phyloP scores from a whole-genome alignment of 768 basidiomycete genomes.

The Dendrothele bispora region DNA sequence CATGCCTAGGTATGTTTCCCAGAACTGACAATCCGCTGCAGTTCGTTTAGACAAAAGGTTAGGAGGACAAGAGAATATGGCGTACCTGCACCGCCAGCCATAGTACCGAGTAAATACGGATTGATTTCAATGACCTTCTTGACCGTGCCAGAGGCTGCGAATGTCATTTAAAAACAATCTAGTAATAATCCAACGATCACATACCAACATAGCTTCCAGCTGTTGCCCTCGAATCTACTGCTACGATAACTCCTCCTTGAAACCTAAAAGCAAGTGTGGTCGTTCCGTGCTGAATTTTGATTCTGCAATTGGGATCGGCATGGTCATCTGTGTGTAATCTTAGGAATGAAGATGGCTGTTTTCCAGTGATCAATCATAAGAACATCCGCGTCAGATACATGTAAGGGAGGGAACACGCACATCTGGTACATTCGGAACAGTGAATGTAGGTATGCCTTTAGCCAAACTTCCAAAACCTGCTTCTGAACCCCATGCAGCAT shows the following conservation, averaged over 20 bases:
- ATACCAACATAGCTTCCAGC: slow-evolving; percentile 95
- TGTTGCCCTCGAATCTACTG: slow-evolving; percentile 97
- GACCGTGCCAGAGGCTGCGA: slow-evolving; percentile 88
- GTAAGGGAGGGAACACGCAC: slow-evolving; percentile 48
- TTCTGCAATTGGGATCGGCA: slow-evolving; percentile 90
- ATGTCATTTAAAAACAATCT: slow-evolving; percentile 6
- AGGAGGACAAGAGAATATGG: slow-evolving; percentile 16
- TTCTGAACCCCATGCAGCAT: slow-evolving; percentile 78
- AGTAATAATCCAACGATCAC: slow-evolving; percentile 20
- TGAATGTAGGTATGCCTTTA: slow-evolving; percentile 71
- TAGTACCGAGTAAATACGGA: slow-evolving; percentile 96
- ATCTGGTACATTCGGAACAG: slow-evolving; percentile 71
- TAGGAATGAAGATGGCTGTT: slow-evolving; percentile 88
- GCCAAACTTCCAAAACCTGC: slow-evolving; percentile 79
- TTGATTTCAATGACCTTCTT: slow-evolving; percentile 99
- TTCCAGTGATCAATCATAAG: neutral
- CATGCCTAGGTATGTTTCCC: slow-evolving; percentile 99
- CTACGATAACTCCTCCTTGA: slow-evolving; percentile 97
- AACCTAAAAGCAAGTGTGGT: slow-evolving; percentile 98
- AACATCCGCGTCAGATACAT: no score
- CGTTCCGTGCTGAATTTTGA: slow-evolving; percentile 98
- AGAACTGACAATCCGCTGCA: slow-evolving; percentile 92
- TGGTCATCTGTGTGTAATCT: slow-evolving; percentile 93
- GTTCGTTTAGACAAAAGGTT: slow-evolving; percentile 2
- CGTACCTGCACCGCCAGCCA: slow-evolving; percentile 97